These are phyloP conservation scores for Cyamopsis tetragonoloba DNA, from an alignment of 306 rosid genomes.

Conservation along the genomic window DNA sequence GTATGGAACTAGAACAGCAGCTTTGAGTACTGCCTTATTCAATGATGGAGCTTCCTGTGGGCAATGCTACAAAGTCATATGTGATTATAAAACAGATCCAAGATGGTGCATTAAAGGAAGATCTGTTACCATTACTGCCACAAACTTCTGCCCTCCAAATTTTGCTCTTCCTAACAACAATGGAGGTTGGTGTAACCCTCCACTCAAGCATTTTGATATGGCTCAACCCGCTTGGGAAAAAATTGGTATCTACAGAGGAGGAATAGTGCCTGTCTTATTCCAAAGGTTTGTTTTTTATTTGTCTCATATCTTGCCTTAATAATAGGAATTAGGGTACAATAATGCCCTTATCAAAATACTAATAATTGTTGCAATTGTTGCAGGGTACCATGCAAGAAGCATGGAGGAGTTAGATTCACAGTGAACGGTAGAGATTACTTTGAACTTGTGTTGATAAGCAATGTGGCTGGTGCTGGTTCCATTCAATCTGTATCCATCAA, in stretches of 20 bases:
- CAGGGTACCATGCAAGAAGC: constrained; percentile 66
- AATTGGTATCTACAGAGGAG: constrained; percentile 77
- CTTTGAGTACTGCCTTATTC: constrained; percentile 74
- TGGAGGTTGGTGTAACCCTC: constrained; percentile 96
- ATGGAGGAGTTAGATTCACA: constrained; percentile 70
- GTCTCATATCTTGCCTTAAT: not conserved
- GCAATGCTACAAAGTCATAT: constrained; percentile 63
- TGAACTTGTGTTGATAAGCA: constrained; percentile 68
- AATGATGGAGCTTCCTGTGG: constrained; percentile 81
- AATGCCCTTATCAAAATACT: too few species aligned
- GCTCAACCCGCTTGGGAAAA: constrained; percentile 89
- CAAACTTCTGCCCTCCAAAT: constrained; percentile 85
- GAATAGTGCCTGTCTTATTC: constrained; percentile 69
- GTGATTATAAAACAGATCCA: constrained; percentile 60
- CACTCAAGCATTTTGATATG: constrained; percentile 85
- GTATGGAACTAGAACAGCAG: constrained; percentile 79
- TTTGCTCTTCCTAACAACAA: constrained; percentile 52
- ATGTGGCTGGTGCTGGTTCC: constrained; percentile 73
- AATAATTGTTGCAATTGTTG: not conserved
- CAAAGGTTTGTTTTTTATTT: constrained; percentile 47
- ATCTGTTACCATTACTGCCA: constrained; percentile 65
- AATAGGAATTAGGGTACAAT: too few species aligned
- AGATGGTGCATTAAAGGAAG: constrained; percentile 69
- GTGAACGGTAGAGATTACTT: constrained; percentile 79
- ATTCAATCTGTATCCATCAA: constrained; percentile 55